Evolutionary conservation across 768 basidiomycete species (phyloP), one percentile per base, ranked within the genome.

Genomic region (Hericium coralloides): DNA sequence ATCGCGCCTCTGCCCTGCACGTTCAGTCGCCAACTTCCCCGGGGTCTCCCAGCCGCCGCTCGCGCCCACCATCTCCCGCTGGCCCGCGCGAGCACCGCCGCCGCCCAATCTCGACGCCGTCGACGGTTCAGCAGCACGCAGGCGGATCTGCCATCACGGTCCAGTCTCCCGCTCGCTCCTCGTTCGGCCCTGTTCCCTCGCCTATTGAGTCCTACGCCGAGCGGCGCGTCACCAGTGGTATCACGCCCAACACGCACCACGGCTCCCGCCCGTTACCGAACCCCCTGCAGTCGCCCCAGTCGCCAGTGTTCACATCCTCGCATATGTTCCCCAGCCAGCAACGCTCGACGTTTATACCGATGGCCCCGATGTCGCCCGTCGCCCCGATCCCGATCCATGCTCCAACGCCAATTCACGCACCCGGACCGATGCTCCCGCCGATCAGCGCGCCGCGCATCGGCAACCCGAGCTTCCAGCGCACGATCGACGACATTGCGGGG

Each of bases 401-500:
- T n/a, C 65, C 66, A 4, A 45, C 59, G 4, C 67, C 66, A 4
- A 55, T 65, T 7, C 61, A 57, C 20, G 63, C 63, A 3, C 45
- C 61, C 14, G 41, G 58, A 8, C 56, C 65, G 37, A 59, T 63
- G 26, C 57, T 75, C 25, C 75, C 77, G 22, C 64, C 74, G 39
- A 68, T 79, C 36, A 69, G 70, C 7, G 74, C 78, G 1, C 79
- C 79, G 1, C 71, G 70, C 48, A 70, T 72, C 12, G 66, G 64
- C 1, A 73, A 78, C 45, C 68, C 69, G 25, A 72, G 73, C 38
- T 62, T 74, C 31, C 80, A 77, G 65, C 64, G 64, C 45, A 69
- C 73, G 9, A 73, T 77, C 55, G 74, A 76, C 41, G 74, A 76
- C 20, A 73, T 78, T 41, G 73, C 79, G 15, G 74, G 74, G 23